Conservation (phyloP, 129 eudicot genomes). For the Helichrysum umbraculigerum region DNA sequence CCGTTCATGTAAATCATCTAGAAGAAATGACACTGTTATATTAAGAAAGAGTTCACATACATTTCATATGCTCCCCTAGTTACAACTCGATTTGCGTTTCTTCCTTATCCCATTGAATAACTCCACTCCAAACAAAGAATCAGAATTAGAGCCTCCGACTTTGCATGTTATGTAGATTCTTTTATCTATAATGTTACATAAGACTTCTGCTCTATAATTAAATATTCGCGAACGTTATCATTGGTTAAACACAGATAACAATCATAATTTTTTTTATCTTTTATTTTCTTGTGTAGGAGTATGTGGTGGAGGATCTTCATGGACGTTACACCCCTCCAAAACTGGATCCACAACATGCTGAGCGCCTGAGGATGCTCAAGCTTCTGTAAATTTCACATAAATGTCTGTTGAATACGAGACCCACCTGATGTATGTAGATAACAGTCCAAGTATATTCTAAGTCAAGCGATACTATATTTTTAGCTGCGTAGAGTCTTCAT, state of each 20-base stretch:
- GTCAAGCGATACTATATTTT: neutral
- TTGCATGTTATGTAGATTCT: neutral
- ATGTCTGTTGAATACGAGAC: constrained; percentile 8
- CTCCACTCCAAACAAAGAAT: neutral
- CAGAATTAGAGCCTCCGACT: neutral
- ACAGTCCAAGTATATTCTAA: neutral
- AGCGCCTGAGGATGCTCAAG: constrained; percentile 68
- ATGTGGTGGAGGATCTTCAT: constrained; percentile 73
- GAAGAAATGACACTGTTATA: neutral
- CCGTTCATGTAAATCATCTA: neutral
- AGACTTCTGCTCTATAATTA: neutral
- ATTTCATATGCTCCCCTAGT: too few relatives aligned
- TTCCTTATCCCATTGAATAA: neutral
- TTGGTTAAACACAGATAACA: neutral
- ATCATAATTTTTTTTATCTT: neutral
- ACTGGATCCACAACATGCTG: constrained; percentile 62
- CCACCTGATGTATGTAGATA: neutral
- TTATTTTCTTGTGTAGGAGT: constrained; percentile 50
- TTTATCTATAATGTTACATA: neutral
- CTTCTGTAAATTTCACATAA: constrained; percentile 41
- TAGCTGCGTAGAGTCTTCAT: constrained; percentile 8
- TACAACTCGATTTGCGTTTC: neutral
- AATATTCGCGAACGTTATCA: neutral
- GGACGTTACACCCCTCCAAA: constrained; percentile 77
- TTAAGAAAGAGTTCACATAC: neutral